Base-by-base conservation (phyloP, 2,329 filamentous ascomycete genomes). In the Apiospora hydei region DNA sequence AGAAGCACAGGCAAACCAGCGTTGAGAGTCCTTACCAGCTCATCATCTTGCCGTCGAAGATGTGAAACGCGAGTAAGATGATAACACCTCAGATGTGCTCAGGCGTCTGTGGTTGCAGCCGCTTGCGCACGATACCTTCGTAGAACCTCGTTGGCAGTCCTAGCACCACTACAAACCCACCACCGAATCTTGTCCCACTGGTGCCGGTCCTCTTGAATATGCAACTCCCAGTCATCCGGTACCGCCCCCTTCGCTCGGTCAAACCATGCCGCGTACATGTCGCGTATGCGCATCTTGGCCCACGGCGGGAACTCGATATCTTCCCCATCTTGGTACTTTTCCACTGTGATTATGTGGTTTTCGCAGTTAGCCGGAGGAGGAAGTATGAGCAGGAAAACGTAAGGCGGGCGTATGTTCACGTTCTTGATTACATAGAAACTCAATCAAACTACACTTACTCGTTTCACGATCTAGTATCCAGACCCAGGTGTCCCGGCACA, bases 381-480 rank as follows among this genome's bases (percentile, higher is more conserved):
- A 38, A 38, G 34, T 38, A 38, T 3, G 34, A 38, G 34, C 34
- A 8, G 34, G 34, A 38, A 38, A 38, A 38, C 5, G 34, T 38
- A 38, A 38, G 34, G 5, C 7, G 5, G 34, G 1, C 34, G 34
- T 4, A 5, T 38, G 5, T 38, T 38, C 5, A 38, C 5, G 34
- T 38, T 38, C 34, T 3, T 4, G 34, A 38, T 6, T 38, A 38
- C 34, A 38, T 38, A 8, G 34, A 38, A 38, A 38, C 5, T 38
- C 5, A 4, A 1, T 53, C 30, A 10, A n/a, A 7, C 4, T 11
- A 30, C 34, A 57, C 26, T 57, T 57, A 57, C 51, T 57, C 51
- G 51, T 57, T 13, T 57, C 24, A 24, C 51, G 51, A 24, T 57
- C 51, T 13, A 57, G 51, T 30, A 57, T 57, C 51, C 51, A 57